phyloP scores from a whole-genome alignment of 2,329 filamentous ascomycete genomes.

The Lithohypha guttulata region DNA sequence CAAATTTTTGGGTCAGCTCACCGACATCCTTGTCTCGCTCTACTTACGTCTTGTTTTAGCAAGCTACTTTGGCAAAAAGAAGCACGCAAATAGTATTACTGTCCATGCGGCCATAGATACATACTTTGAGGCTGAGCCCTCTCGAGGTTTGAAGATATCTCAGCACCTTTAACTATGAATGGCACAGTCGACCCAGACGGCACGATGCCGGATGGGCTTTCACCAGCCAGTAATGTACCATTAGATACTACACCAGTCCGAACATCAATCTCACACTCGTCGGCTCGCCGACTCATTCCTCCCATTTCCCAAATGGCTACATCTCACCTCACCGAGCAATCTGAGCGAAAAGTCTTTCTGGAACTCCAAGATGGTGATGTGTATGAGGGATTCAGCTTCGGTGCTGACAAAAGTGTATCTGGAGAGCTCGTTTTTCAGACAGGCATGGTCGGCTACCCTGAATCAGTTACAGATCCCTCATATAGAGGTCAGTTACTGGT shows the following conservation, averaged over 20 bases:
- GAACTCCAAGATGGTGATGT: conserved; percentile 86
- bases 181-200: conserved; percentile 12
- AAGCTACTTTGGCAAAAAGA: no score
- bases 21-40: no score
- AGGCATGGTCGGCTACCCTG: conserved; percentile 97
- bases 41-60: no score
- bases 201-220: conserved; percentile 30
- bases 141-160: neutral
- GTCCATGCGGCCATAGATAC: conserved; percentile 1
- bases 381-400: conserved; percentile 94
- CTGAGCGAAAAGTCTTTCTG: conserved; percentile 62
- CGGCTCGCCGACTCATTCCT: conserved; percentile 16
- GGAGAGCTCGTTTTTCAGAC: conserved; percentile 99
- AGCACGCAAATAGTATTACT: neutral
- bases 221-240: conserved; percentile 31
- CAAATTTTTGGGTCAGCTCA: no score
- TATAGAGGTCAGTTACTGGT: conserved; percentile 93
- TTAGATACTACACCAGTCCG: conserved; percentile 14
- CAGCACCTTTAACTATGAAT: conserved; percentile 13
- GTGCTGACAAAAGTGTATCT: conserved; percentile 83
- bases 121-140: conserved; percentile 6
- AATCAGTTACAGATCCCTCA: conserved; percentile 80
- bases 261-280: conserved; percentile 8
- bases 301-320: conserved; percentile 47
- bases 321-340: conserved; percentile 43